phyloP scores from a whole-genome alignment of 768 basidiomycete genomes.

The Tricholoma furcatifolium region DNA sequence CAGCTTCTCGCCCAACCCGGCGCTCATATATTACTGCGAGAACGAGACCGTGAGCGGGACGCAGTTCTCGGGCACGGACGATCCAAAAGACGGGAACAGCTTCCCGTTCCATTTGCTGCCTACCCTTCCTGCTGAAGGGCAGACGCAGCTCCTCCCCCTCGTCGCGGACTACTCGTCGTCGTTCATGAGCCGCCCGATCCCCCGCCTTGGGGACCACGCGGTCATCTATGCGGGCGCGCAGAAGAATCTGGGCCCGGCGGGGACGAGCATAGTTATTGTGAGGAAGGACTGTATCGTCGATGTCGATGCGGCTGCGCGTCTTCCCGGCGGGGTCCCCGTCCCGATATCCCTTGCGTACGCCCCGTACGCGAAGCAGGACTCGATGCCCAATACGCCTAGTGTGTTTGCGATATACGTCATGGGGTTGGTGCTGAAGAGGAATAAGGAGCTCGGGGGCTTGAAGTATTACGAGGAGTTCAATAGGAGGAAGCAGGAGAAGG shows the following conservation, averaged over 20 bases:
- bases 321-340: conserved; percentile 67
- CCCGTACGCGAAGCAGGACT: conserved; percentile 69
- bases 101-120: conserved; percentile 85
- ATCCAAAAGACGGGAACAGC: conserved; percentile 51
- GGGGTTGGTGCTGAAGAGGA: conserved; percentile 78
- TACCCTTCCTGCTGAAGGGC: conserved; percentile 25
- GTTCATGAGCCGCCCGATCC: conserved; percentile 95
- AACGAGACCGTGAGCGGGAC: conserved; percentile 98
- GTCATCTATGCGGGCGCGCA: conserved; percentile 96
- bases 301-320: conserved; percentile 69
- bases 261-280: conserved; percentile 90
- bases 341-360: conserved; percentile 85
- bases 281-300: conserved; percentile 93
- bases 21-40: conserved; percentile 96
- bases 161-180: conserved; percentile 96
- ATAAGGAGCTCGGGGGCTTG: conserved; percentile 64
- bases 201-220: conserved; percentile 83
- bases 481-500: conserved; percentile 66
- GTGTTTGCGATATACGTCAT: conserved; percentile 90
- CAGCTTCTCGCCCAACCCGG: conserved; percentile 77
- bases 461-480: conserved; percentile 65
- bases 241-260: conserved; percentile 96
- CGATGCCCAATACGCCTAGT: conserved; percentile 91
- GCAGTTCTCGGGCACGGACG: conserved; percentile 60
- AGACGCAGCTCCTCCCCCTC: conserved; percentile 59